phyloP scores from a whole-genome alignment of 1,284 basidiomycete species.

The Spongispora temasekensis region DNA sequence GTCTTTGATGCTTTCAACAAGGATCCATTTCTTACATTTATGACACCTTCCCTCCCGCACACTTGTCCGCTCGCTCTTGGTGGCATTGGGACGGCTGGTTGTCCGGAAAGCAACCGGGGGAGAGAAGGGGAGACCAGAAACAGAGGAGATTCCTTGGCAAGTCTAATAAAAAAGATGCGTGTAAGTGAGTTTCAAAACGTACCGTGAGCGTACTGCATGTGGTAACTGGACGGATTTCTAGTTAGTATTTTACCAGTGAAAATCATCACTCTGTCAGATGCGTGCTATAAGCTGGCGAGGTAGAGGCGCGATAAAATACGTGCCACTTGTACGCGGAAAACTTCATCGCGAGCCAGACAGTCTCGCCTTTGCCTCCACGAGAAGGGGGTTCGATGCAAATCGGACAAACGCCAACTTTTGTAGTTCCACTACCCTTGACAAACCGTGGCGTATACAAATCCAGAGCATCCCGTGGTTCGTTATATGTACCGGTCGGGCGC shows the following conservation, averaged over 20 bases:
- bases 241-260: slow-evolving; percentile 7
- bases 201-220: slow-evolving; percentile 81
- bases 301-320: slow-evolving; percentile 13
- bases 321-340: slow-evolving; percentile 81
- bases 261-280: slow-evolving; percentile 19
- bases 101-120: slow-evolving; percentile 69
- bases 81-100: slow-evolving; percentile 43
- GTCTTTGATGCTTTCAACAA: slow-evolving; percentile 69
- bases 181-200: slow-evolving; percentile 16
- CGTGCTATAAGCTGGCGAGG: slow-evolving; percentile 7
- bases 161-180: slow-evolving; percentile 1
- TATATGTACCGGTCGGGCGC: slow-evolving; percentile 54
- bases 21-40: slow-evolving; percentile 70
- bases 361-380: slow-evolving; percentile 65
- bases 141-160: slow-evolving; percentile 58
- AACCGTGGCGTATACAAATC: slow-evolving; percentile 82
- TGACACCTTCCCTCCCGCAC: slow-evolving; percentile 76
- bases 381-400: slow-evolving; percentile 64
- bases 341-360: slow-evolving; percentile 75
- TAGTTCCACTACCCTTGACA: slow-evolving; percentile 65
- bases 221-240: slow-evolving; percentile 51
- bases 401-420: slow-evolving; percentile 77
- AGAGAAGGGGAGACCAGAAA: slow-evolving; percentile 67
- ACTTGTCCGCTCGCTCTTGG: slow-evolving; percentile 57
- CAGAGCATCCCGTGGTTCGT: slow-evolving; percentile 52